phyloP scores from a whole-genome alignment of 257 asterid genomes.

The Gardenia jasminoides region DNA sequence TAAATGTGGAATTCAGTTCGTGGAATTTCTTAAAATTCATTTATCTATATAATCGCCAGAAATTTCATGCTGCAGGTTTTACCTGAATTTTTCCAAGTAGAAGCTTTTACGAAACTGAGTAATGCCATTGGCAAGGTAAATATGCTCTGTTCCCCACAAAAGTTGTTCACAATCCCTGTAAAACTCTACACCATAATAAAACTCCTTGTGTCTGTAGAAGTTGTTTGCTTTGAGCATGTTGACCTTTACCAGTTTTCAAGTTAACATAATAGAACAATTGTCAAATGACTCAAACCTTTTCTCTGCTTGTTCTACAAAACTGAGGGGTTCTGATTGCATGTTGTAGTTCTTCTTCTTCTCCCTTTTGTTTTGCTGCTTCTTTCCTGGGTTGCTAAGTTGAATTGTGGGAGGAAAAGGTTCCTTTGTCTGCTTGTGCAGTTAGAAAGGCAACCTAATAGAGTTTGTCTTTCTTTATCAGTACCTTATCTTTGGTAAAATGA shows the following conservation, averaged over 20 bases:
- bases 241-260: neutral
- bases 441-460: neutral
- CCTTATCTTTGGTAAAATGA: neutral
- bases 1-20: neutral
- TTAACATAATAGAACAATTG: neutral
- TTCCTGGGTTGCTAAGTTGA: neutral
- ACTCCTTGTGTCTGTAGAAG: neutral
- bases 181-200: neutral
- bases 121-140: conserved; percentile 88
- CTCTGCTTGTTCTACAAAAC: neutral
- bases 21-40: conserved; percentile 1
- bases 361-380: neutral
- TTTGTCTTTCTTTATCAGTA: too few species aligned
- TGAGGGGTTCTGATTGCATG: neutral
- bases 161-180: neutral
- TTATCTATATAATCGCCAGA: conserved; percentile 29
- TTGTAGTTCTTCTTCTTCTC: neutral
- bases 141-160: conserved; percentile 3
- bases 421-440: neutral
- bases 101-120: conserved; percentile 92
- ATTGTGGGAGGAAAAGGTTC: neutral
- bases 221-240: neutral
- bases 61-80: conserved; percentile 66
- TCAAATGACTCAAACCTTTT: neutral
- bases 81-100: conserved; percentile 95